A percentile compares a stretch with the other conserved stretches of the same genome.
These are phyloP conservation scores for Chimonanthus praecox DNA, from an alignment of 164 flowering plant genomes.

Conservation along the genomic window DNA sequence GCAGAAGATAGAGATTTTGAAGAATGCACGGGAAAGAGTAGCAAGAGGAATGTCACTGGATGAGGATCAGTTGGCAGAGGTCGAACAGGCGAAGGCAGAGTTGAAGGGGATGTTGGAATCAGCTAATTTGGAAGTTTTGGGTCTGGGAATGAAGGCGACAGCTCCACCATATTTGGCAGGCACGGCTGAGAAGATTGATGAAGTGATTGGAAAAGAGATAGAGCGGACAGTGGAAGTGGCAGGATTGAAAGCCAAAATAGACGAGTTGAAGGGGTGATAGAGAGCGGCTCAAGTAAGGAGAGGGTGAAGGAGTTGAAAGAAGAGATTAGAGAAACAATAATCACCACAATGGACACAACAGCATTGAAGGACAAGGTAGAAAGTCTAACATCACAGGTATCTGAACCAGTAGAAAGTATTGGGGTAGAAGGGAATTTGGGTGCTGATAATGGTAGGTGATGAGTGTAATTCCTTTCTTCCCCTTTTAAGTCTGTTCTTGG, in stretches of 20 bases:
- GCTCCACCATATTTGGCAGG: constrained; percentile 19
- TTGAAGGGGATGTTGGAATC: constrained; percentile 23
- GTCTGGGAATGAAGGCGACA: constrained; percentile 16
- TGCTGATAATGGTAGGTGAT: constrained; percentile 25
- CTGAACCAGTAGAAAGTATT: constrained; percentile 2
- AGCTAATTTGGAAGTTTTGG: constrained; percentile 29
- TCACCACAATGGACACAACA: constrained; percentile 18
- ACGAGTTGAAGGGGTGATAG: constrained; percentile 28
- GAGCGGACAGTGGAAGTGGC: constrained; percentile 16
- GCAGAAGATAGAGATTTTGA: constrained; percentile 22
- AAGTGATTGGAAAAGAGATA: constrained; percentile 25
- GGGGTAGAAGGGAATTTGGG: constrained; percentile 9
- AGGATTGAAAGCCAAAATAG: constrained; percentile 26
- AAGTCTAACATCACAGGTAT: constrained; percentile 10
- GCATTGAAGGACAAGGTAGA: constrained; percentile 29
- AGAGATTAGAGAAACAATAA: constrained; percentile 30
- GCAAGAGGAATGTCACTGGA: constrained; percentile 25
- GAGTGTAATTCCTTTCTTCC: neutral
- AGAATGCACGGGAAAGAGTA: constrained; percentile 22
- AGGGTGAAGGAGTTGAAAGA: constrained; percentile 21
- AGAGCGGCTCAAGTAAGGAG: constrained; percentile 19
- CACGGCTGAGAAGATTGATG: constrained; percentile 17
- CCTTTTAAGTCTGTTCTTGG: no score
- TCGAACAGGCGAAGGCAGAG: constrained; percentile 16
- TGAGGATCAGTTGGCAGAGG: constrained; percentile 19